These are phyloP conservation scores for Ophiosphaerella korrae DNA, from an alignment of 2,329 filamentous ascomycete genomes.

Conservation along the genomic window DNA sequence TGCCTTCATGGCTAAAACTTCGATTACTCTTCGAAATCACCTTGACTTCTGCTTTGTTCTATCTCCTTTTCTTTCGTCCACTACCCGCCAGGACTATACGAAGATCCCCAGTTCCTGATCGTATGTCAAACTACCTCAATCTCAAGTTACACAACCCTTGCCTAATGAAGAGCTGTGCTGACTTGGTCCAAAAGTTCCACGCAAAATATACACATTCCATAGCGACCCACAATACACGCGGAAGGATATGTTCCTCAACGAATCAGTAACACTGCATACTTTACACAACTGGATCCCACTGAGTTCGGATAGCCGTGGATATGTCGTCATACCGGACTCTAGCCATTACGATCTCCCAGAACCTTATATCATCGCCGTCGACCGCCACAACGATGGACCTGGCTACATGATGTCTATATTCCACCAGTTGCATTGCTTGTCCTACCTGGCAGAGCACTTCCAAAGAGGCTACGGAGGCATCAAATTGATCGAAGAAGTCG, in stretches of 20 bases:
- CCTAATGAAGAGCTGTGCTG: not conserved
- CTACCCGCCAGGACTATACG: constrained; percentile 7
- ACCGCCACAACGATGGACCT: constrained; percentile 22
- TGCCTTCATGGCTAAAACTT: constrained; percentile 6
- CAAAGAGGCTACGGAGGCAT: constrained; percentile 26
- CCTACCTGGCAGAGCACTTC: constrained; percentile 27
- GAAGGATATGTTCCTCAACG: constrained; percentile 32
- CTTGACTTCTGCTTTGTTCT: constrained; percentile 15
- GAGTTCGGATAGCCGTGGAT: constrained; percentile 23
- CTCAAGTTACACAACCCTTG: not conserved
- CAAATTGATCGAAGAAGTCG: constrained; percentile 17
- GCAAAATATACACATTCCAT: constrained; percentile 28
- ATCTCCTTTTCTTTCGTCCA: constrained; percentile 16
- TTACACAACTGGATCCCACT: constrained; percentile 32
- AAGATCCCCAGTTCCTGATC: constrained; percentile 23
- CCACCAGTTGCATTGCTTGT: constrained; percentile 35
- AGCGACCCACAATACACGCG: constrained; percentile 22
- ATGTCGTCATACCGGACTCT: constrained; percentile 12
- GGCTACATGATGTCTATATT: constrained; percentile 33
- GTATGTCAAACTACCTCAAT: constrained; percentile 5
- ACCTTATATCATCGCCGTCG: constrained; percentile 22
- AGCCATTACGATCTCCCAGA: constrained; percentile 22
- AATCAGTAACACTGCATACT: constrained; percentile 22
- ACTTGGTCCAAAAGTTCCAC: constrained; percentile 14
- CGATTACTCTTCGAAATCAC: constrained; percentile 16